Evolutionary conservation across 1,284 basidiomycete genomes (phyloP).

Genomic region (Inonotus obliquus): DNA sequence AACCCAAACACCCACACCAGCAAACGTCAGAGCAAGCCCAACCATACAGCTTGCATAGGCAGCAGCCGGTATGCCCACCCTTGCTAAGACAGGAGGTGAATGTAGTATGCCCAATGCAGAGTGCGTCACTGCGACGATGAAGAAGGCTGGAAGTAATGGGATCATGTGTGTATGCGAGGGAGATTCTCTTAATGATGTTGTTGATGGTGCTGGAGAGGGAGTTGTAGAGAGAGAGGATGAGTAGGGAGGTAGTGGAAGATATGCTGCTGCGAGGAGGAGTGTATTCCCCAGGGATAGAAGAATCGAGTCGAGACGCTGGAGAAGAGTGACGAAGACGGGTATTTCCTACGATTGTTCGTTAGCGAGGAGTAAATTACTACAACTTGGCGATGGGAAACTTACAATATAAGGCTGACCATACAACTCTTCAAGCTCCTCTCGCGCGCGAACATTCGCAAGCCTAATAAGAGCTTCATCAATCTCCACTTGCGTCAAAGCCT

Average conservation of each 20-base stretch:
- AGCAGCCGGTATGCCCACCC: conserved; percentile 63
- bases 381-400: conserved; percentile 27
- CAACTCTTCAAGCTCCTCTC: conserved; percentile 70
- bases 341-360: conserved; percentile 43
- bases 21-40: conserved; percentile 60
- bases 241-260: conserved; percentile 41
- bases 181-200: background rate
- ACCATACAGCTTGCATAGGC: conserved; percentile 62
- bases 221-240: conserved; percentile 23
- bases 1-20: conserved; percentile 63
- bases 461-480: conserved; percentile 41
- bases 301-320: conserved; percentile 68
- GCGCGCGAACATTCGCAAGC: conserved; percentile 51
- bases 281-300: conserved; percentile 62
- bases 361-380: background rate
- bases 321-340: conserved; percentile 67
- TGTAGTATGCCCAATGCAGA: conserved; percentile 51
- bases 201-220: conserved; percentile 9
- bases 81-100: conserved; percentile 55
- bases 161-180: conserved; percentile 25
- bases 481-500: conserved; percentile 33
- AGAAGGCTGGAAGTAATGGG: conserved; percentile 42
- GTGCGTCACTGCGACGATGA: conserved; percentile 45
- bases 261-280: conserved; percentile 59
- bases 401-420: conserved; percentile 73